phyloP scores from a whole-genome alignment of 2,329 filamentous ascomycete species.

The Teratosphaeria nubilosa region DNA sequence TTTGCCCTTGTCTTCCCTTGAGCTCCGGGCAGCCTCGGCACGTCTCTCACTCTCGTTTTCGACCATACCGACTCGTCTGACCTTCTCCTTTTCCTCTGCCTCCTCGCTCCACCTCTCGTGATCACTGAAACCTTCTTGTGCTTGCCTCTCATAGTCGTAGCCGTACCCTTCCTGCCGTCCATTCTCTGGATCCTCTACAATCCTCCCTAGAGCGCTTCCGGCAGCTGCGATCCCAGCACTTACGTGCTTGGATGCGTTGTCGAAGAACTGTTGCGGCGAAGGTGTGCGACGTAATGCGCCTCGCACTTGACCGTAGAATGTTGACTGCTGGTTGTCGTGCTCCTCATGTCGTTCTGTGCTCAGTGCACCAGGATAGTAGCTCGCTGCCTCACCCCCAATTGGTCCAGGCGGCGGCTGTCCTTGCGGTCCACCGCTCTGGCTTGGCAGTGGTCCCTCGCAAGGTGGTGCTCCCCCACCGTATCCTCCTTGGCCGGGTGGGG shows the following conservation, averaged over 20 bases:
- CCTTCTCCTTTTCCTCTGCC: slow-evolving; percentile 51
- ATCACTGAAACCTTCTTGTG: slow-evolving; percentile 41
- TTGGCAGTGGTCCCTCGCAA: slow-evolving; percentile 11
- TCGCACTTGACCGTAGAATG: slow-evolving; percentile 50
- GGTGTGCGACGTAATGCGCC: slow-evolving; percentile 72
- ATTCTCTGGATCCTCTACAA: slow-evolving; percentile 70
- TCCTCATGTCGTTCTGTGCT: neutral
- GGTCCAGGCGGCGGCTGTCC: slow-evolving; percentile 17
- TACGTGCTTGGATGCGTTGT: slow-evolving; percentile 71
- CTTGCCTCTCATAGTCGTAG: slow-evolving; percentile 16
- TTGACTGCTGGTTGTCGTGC: neutral
- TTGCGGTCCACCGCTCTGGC: slow-evolving; percentile 16
- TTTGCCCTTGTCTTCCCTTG: slow-evolving; percentile 12
- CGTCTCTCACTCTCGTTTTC: slow-evolving; percentile 17
- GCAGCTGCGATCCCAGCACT: slow-evolving; percentile 74
- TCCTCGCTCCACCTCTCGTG: slow-evolving; percentile 91
- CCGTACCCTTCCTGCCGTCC: slow-evolving; percentile 7
- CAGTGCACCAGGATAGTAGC: slow-evolving; percentile 13
- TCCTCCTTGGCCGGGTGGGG: neutral
- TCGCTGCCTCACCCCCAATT: slow-evolving; percentile 20
- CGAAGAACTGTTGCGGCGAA: slow-evolving; percentile 80
- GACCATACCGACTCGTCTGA: slow-evolving; percentile 9
- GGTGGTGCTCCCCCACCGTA: slow-evolving; percentile 7
- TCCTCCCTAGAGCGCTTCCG: slow-evolving; percentile 70
- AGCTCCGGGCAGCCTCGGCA: slow-evolving; percentile 10